Conservation (phyloP, 768 basidiomycete species). For the Pleurotus salmoneostramineus region DNA sequence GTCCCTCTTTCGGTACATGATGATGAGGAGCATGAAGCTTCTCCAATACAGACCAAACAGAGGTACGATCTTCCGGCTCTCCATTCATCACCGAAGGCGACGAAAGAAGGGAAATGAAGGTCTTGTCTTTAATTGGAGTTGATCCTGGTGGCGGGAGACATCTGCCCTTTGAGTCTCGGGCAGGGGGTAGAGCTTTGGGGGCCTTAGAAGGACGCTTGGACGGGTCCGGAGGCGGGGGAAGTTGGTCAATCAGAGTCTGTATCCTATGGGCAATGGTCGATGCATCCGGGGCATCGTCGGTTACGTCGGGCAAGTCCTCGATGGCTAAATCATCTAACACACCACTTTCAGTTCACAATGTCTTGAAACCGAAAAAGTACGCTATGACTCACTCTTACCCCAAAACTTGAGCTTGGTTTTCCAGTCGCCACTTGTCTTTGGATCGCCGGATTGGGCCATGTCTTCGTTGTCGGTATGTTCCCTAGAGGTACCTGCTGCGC, state of each 20-base stretch:
- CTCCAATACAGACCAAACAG: constrained; percentile 64
- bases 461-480: neutral
- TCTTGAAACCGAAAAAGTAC: too few species aligned
- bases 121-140: constrained; percentile 35
- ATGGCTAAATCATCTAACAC: neutral
- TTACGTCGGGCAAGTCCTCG: neutral
- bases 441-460: neutral
- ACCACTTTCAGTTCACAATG: too few species aligned
- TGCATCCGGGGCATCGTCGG: constrained; percentile 24
- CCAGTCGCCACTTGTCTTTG: neutral
- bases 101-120: constrained; percentile 44
- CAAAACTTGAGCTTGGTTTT: constrained; percentile 5
- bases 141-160: constrained; percentile 30
- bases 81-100: constrained; percentile 63
- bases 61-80: constrained; percentile 32
- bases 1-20: constrained; percentile 23
- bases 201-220: constrained; percentile 3
- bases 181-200: constrained; percentile 9
- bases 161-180: constrained; percentile 14
- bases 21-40: constrained; percentile 22
- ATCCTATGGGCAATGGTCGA: constrained; percentile 46
- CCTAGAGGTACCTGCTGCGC: neutral
- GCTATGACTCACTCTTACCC: neutral
- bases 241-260: constrained; percentile 42
- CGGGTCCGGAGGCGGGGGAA: constrained; percentile 23